Conservation (phyloP, 2,329 filamentous ascomycete species). For the Verticillium nonalfalfae region DNA sequence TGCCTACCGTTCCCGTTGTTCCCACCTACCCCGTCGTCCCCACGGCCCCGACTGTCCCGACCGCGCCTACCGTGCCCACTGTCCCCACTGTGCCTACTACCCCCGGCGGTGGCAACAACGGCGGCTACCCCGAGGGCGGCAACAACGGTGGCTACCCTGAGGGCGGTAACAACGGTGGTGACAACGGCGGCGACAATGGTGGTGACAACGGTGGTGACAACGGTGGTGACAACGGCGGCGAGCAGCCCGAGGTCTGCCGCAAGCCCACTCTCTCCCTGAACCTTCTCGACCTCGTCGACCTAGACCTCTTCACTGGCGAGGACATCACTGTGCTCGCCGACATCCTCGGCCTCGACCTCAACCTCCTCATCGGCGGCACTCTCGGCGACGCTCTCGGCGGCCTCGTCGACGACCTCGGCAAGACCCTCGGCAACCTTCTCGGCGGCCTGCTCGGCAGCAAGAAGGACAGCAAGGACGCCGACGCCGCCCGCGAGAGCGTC, state of each 20-base stretch:
- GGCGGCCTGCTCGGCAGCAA: neutral
- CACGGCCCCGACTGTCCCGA: neutral
- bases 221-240: neutral
- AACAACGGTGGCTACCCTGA: neutral
- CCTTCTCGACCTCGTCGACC: slow-evolving; percentile 1
- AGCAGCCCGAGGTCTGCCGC: neutral
- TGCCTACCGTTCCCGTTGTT: neutral
- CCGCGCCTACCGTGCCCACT: no score
- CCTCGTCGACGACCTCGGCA: neutral
- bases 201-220: neutral
- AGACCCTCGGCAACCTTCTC: neutral
- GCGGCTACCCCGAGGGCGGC: no score
- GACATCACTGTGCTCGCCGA: neutral
- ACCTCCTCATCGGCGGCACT: neutral
- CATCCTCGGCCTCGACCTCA: slow-evolving; percentile 1
- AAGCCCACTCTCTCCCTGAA: slow-evolving; percentile 1
- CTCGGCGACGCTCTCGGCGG: neutral
- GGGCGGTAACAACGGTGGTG: neutral
- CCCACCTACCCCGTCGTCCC: neutral
- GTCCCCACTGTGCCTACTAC: neutral
- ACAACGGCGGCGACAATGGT: neutral
- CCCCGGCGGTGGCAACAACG: neutral
- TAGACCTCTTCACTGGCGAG: neutral
- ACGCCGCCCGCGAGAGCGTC: neutral
- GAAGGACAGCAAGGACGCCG: neutral